Base-by-base conservation (phyloP, 805 yeast genomes). In the Hanseniaspora lindneri region DNA sequence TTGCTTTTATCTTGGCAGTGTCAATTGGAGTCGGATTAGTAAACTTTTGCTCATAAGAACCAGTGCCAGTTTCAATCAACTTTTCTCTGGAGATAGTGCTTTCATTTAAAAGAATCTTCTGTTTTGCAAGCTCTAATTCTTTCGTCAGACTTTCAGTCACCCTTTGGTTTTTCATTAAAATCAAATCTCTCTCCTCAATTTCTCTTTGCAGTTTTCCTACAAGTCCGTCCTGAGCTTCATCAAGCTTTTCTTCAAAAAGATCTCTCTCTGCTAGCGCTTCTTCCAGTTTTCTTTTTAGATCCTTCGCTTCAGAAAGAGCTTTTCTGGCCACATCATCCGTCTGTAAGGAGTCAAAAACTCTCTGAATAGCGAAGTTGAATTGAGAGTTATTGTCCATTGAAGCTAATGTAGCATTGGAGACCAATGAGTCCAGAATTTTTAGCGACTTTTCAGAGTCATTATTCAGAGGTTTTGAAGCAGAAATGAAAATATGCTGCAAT, bases 281-380 rank as follows among this genome's bases (percentile, higher is more conserved):
- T 42, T 77, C 80, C 2, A 79, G 74, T 35, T 66, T 68, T 50
- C 68, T 68, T 4, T 71, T 67, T 35, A 79, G 71, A 14, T 73
- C 77, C 52, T 76, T 73, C 9, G 79, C 74, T 50, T 82, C 88
- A 16, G 60, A 19, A 3, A 68, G 73, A 51, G 96, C 94, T 47
- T 82, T 73, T 47, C 83, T 70, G 13, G 95, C 95, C 61, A 81
- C 83, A 51, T 86, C 95, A 62, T 92, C 97, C 0, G 96, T 85
- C 56, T 80, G 80, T 65, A 88, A 73, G 9, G 89, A 73, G 37
- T 86, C 79, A 52, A 76, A 72, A 36, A 92, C 70, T 49, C 80
- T 69, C 58, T 85, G 92, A 29, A 88, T 83, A 1, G 94, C 85
- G 54, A 86, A 77, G 47, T 83, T 85, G 60, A 86, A 73, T 17